phyloP scores from a whole-genome alignment of 1,284 basidiomycete genomes.

The Pseudozyma thailandica region DNA sequence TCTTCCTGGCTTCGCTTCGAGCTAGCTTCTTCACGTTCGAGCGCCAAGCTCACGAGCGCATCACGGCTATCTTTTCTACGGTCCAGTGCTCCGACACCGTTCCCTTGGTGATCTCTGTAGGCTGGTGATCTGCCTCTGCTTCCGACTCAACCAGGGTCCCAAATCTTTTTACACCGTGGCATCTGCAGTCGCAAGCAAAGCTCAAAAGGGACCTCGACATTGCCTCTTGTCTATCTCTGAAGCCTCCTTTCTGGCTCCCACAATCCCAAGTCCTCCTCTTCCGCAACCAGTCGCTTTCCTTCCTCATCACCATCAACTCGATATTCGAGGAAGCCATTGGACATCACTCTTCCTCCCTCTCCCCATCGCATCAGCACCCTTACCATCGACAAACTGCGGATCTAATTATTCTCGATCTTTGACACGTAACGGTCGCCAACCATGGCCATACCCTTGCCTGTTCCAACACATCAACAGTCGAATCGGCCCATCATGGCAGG shows the following conservation, averaged over 20 bases:
- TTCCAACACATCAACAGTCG: conserved; percentile 11
- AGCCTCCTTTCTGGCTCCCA: not conserved
- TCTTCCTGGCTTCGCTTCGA: not conserved
- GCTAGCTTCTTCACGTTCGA: too few species aligned
- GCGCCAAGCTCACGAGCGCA: too few species aligned
- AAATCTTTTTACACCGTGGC: too few species aligned
- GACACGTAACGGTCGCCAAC: not conserved
- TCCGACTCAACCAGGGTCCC: too few species aligned
- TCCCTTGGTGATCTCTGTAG: too few species aligned
- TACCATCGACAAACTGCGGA: not conserved
- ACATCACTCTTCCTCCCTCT: not conserved
- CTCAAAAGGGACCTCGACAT: not conserved
- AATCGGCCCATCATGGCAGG: conserved; percentile 10
- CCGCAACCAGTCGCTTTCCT: not conserved
- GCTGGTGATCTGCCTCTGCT: too few species aligned
- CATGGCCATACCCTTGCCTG: conserved; percentile 42
- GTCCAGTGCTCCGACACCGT: too few species aligned
- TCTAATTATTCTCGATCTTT: not conserved
- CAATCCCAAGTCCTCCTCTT: not conserved
- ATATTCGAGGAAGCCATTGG: not conserved
- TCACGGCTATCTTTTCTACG: too few species aligned
- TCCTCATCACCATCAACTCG: not conserved
- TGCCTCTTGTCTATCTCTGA: not conserved
- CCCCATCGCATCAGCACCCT: not conserved
- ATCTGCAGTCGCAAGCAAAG: not conserved